Base-by-base conservation (phyloP, 495 filamentous ascomycete genomes). In the Wilcoxina mikolae region DNA sequence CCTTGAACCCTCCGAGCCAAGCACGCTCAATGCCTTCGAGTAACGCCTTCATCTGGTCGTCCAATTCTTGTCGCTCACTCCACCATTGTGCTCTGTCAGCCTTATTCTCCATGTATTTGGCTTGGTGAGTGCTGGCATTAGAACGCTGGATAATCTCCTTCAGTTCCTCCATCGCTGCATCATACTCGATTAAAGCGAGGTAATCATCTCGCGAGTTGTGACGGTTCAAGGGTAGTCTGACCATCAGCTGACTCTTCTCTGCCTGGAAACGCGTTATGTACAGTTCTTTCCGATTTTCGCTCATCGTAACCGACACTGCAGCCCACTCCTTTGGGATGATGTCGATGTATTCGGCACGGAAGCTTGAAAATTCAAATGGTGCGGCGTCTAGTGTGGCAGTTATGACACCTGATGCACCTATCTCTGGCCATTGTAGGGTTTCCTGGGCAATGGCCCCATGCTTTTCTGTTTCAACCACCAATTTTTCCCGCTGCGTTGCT, bases 1-100 rank as follows among this genome's bases (percentile, higher is more conserved):
- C 87, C 26, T 79, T 78, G 71, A 96, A 98, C 0, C 91, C 91
- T 38, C 90, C 90, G 22, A 98, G 79, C 91, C 91, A 98, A 33
- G 90, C 78, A 48, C 82, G 80, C 62, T 96, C 90, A 38, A 98
- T 86, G 54, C 84, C 90, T 24, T 78, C 71, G 23, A 96, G 74
- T 2, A 96, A 74, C 45, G 84, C 84, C 57, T 78, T 80, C 45
- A 98, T 70, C 2, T 84, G 80, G 15, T 71, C 66, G 66, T 98
- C 89, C 20, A 98, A 72, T 4, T 76, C 73, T 67, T 90, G 82
- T 12, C 91, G 78, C 58, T 83, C 80, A 12, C 76, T 78, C 91
- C 91, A 98, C 91, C 91, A 98, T 31, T 78, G 78, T 25, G 74
- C 75, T 71, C 84, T 91, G 38, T 75, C 75, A 12, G 74, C 72